These are phyloP conservation scores for Leucoagaricus sp. DNA, from an alignment of 1,284 basidiomycete species.

Conservation along the genomic window DNA sequence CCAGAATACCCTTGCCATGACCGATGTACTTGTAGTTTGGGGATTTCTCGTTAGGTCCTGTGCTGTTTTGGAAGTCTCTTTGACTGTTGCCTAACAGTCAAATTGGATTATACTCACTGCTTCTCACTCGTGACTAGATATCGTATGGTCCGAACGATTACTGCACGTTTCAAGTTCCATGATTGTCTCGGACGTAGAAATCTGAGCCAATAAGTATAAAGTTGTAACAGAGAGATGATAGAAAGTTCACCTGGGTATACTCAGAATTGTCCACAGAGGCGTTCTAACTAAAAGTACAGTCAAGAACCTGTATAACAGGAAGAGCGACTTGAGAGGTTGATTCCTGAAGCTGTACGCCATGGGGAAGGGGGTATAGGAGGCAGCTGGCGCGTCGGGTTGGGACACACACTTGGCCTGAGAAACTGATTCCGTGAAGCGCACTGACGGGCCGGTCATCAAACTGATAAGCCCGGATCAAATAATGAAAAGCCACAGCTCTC, in stretches of 20 bases:
- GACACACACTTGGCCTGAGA: too few relatives aligned
- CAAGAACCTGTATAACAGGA: conserved; percentile 40
- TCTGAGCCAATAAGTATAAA: conserved; percentile 20
- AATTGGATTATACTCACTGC: conserved; percentile 22
- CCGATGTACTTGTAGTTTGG: conserved; percentile 43
- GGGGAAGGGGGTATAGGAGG: too few relatives aligned
- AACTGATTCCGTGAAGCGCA: too few relatives aligned
- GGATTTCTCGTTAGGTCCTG: conserved; percentile 30
- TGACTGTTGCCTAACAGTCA: neutral
- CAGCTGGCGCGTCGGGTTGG: too few relatives aligned
- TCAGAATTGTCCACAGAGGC: conserved; percentile 46
- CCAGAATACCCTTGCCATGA: conserved; percentile 40
- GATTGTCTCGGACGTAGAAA: conserved; percentile 40
- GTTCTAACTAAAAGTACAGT: conserved; percentile 42
- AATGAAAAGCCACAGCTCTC: too few relatives aligned
- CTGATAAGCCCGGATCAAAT: too few relatives aligned
- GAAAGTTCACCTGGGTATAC: conserved; percentile 32
- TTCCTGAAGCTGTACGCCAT: too few relatives aligned
- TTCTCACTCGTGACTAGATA: conserved; percentile 24
- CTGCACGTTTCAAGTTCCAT: conserved; percentile 43
- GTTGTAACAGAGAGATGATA: neutral
- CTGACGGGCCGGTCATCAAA: too few relatives aligned
- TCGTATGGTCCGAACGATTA: conserved; percentile 39
- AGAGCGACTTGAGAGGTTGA: conserved; percentile 43
- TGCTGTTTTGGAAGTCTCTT: conserved; percentile 22